Evolutionary conservation across 176 grass and related monocot species (phyloP), one percentile per base, ranked within the genome.

Genomic region (sorghum (Sorghum bicolor)): DNA sequence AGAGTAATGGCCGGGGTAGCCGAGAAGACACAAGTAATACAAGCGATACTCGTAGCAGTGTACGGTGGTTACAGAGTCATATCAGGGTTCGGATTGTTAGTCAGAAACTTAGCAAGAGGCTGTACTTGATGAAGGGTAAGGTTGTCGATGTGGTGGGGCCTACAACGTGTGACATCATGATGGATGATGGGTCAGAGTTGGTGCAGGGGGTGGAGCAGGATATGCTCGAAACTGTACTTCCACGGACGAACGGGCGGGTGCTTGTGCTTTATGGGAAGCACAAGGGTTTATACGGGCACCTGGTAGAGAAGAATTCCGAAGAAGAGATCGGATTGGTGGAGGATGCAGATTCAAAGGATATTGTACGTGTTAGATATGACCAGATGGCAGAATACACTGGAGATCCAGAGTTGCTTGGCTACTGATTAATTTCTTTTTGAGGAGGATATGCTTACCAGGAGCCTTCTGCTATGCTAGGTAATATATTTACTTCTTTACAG

Each of bases 151-250:
- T 99, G 10, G 91, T 99, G 12, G 96, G 96, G 12, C 96, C 87
- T 16, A 96, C 87, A 13, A 94, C 81, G 7, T 99, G 93, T 10
- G 93, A 99, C 77, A 87, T 96, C 72, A 78, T 82, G 72, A 90
- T 99, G 89, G 96, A 99, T 60, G 93, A 89, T 29, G 90, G 82
- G 4, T 79, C 58, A 1, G 87, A 99, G 62, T 45, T 99, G 41
- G 83, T 96, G 76, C 96, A 99, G 41, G 93, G 89, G 31, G 89
- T 99, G 32, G 93, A 96, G 60, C 96, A 99, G 73, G 96, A 90
- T 81, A 94, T 99, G 83, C 87, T 99, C 0, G 96, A 99, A 78
- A 99, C 96, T n/a, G 96, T 90, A 17, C 66, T 99, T 31, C 96
- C 96, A 25, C 92, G 87, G 50, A 90, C 67, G 10, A 94, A 89